Evolutionary conservation across 108 stramenopile species (phyloP).

Genomic region (Chaetoceros muelleri): DNA sequence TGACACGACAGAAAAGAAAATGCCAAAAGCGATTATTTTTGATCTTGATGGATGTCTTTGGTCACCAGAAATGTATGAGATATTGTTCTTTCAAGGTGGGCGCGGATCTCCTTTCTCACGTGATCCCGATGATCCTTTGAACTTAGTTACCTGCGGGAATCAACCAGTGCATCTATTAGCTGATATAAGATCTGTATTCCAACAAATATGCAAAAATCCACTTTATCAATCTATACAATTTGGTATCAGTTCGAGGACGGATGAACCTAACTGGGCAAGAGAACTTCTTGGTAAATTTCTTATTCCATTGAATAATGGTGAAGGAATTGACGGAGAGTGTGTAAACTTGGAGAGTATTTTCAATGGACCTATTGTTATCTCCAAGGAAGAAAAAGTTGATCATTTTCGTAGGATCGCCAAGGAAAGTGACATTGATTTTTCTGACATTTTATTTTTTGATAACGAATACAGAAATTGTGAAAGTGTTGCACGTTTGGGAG

Average conservation of each 20-base stretch:
- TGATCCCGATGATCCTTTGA: neutral
- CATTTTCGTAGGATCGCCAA: conserved; percentile 48
- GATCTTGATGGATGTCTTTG: neutral
- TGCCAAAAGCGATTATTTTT: conserved; percentile 5
- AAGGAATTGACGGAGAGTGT: conserved; percentile 1
- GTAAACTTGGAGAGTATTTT: conserved; percentile 21
- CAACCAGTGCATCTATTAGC: conserved; percentile 18
- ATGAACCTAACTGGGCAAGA: conserved; percentile 52
- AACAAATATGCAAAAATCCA: conserved; percentile 8
- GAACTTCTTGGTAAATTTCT: conserved; percentile 50
- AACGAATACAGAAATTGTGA: conserved; percentile 68
- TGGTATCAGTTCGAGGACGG: conserved; percentile 55
- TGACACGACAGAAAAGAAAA: neutral
- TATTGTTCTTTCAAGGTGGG: conserved; percentile 8
- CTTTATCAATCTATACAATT: conserved; percentile 13
- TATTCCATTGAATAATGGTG: neutral
- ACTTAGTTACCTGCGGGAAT: neutral
- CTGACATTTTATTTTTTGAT: conserved; percentile 82
- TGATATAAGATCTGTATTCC: conserved; percentile 12
- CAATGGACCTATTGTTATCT: conserved; percentile 42
- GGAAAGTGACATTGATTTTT: conserved; percentile 34
- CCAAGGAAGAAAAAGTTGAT: conserved; percentile 30
- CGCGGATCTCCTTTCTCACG: conserved; percentile 16
- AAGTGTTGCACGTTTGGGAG: conserved; percentile 46
- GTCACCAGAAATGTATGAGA: neutral